Evolutionary conservation across 169 alveolate genomes (phyloP), one percentile per base, ranked within the genome.

Genomic region (Plasmodium sp.): DNA sequence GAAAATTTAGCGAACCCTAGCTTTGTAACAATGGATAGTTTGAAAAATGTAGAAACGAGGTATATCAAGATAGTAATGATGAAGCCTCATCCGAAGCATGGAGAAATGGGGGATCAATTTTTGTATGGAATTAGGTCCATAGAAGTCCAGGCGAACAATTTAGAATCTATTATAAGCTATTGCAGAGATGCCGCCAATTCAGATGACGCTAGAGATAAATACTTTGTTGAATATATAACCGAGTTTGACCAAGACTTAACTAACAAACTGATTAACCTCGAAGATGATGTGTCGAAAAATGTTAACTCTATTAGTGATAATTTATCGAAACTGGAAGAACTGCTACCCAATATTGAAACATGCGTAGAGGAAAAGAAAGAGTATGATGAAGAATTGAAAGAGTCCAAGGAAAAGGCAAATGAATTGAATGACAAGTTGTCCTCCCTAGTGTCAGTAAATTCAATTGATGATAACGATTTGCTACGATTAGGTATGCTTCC

Each of bases 201-300:
- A 22, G 96, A 96, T 74, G 99, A 98, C 77, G 99, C 99, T 2
- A 95, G 99, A 81, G 99, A 97, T 84, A 98, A 98, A 75, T 98
- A 97, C 92, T 98, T 98, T 72, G 96, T 98, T 33, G 97, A 96
- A 48, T 98, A 97, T 88, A 98, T 97, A 31, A 95, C 98, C 1
- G 95, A 94, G 16, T 97, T 96, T 72, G 98, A 98, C 79, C 85
- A 97, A 27, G 93, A 73, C 22, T 91, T 98, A 43, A 96, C 98
- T 4, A 81, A 93, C 10, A 95, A 95, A 84, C 93, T 97, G 51
- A 95, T 95, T 43, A 81, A 96, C 33, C 94, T 98, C 96, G 99
- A 97, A 43, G 95, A 94, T 56, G 99, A 97, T 45, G 95, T 98
- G 34, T 82, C 97, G 36, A 94, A 96, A 31, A 95, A 97, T 85